Conservation (phyloP, 2,329 filamentous ascomycete species). For the Raffaelea arxii region DNA sequence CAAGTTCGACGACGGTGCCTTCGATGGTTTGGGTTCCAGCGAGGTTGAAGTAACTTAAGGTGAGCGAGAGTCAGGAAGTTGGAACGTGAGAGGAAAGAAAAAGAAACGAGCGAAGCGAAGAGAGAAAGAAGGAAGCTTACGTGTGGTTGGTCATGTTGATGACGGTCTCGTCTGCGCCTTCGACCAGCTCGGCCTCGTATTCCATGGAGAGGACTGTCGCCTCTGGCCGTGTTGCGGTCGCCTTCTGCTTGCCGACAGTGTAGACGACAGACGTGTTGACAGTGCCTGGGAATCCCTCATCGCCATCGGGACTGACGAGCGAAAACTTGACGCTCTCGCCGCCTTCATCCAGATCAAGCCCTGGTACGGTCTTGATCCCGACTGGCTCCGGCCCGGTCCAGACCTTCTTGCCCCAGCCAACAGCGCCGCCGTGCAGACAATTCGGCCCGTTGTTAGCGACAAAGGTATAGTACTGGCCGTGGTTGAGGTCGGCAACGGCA, state of each 20-base stretch:
- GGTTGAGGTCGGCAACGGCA: conserved; percentile 61
- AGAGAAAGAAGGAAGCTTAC: conserved; percentile 32
- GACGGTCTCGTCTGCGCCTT: conserved; percentile 75
- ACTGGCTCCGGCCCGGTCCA: conserved; percentile 64
- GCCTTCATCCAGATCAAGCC: conserved; percentile 40
- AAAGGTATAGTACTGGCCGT: conserved; percentile 55
- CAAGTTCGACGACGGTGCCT: conserved; percentile 57
- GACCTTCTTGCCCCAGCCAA: conserved; percentile 73
- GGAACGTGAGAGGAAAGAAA: not conserved
- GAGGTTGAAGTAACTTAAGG: conserved; percentile 63
- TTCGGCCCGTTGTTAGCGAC: conserved; percentile 70
- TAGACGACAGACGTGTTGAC: conserved; percentile 73
- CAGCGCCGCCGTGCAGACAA: conserved; percentile 59
- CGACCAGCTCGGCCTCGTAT: conserved; percentile 77
- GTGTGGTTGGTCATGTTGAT: conserved; percentile 96
- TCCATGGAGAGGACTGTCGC: conserved; percentile 73
- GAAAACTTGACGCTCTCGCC: conserved; percentile 59
- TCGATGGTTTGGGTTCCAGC: conserved; percentile 41
- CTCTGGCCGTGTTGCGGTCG: conserved; percentile 45
- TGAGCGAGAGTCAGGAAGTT: too few relatives aligned
- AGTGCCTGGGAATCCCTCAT: conserved; percentile 83
- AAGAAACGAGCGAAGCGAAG: not conserved
- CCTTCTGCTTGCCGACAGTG: conserved; percentile 58
- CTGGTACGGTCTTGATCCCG: conserved; percentile 36
- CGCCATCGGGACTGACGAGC: conserved; percentile 64